phyloP scores from a whole-genome alignment of 2,329 filamentous ascomycete species.

The Lasiodiplodia gonubiensis region DNA sequence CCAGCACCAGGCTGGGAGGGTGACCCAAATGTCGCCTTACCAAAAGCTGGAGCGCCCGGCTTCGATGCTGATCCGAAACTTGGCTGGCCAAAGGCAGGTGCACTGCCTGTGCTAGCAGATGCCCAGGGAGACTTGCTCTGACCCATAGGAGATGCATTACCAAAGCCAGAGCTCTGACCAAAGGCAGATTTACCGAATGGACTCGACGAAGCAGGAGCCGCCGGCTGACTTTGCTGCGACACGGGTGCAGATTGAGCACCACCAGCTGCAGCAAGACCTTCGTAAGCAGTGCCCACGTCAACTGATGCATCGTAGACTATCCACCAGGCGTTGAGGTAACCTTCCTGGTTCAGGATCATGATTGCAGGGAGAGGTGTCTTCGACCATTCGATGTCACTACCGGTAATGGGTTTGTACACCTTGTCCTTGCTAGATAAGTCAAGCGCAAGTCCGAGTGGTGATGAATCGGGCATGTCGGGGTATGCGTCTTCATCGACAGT shows the following conservation, averaged over 20 bases:
- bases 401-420: conserved; percentile 77
- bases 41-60: conserved; percentile 29
- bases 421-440: conserved; percentile 85
- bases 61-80: conserved; percentile 35
- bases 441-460: conserved; percentile 76
- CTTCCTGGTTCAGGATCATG: conserved; percentile 87
- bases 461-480: conserved; percentile 69
- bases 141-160: conserved; percentile 10
- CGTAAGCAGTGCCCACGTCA: conserved; percentile 72
- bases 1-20: conserved; percentile 32
- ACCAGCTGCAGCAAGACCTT: conserved; percentile 65
- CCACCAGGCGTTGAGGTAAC: conserved; percentile 87
- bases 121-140: conserved; percentile 19
- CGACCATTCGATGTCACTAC: conserved; percentile 73
- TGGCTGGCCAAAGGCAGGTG: conserved; percentile 37
- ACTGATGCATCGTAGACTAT: conserved; percentile 88
- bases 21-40: conserved; percentile 35
- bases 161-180: conserved; percentile 34
- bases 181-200: conserved; percentile 39
- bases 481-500: conserved; percentile 49
- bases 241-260: conserved; percentile 34
- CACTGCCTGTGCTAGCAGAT: conserved; percentile 12
- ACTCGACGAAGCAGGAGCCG: conserved; percentile 30
- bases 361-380: conserved; percentile 81
- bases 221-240: conserved; percentile 32